phyloP scores from a whole-genome alignment of 164 flowering plant species.

The Vitis labrusca region DNA sequence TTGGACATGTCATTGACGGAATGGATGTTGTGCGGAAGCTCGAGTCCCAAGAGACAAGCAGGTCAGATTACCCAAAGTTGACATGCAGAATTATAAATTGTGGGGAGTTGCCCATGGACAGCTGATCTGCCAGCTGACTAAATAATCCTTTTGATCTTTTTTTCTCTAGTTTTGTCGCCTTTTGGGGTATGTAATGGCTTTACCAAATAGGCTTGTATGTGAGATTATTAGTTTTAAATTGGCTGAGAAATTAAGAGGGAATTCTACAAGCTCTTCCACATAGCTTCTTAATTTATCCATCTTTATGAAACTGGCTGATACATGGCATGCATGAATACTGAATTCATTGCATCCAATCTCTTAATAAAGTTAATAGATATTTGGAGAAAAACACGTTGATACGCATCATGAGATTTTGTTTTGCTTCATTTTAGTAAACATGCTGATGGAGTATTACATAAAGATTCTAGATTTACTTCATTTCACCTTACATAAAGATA shows the following conservation, averaged over 20 bases:
- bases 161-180: background rate
- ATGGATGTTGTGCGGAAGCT: slow-evolving; percentile 62
- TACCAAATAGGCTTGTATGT: background rate
- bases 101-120: slow-evolving; percentile 64
- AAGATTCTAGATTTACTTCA: too few relatives aligned
- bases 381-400: too few relatives aligned
- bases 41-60: slow-evolving; percentile 71
- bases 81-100: slow-evolving; percentile 67
- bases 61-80: slow-evolving; percentile 47
- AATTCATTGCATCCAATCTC: too few relatives aligned
- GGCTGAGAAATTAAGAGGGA: background rate
- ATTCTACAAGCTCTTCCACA: background rate
- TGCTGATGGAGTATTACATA: too few relatives aligned
- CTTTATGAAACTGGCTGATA: too few relatives aligned
- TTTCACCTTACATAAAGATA: too few relatives aligned
- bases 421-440: too few relatives aligned
- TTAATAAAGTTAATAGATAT: too few relatives aligned
- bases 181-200: background rate
- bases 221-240: background rate
- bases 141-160: too few relatives aligned
- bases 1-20: slow-evolving; percentile 71
- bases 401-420: too few relatives aligned
- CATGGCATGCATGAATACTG: too few relatives aligned
- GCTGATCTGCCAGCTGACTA: slow-evolving; percentile 21
- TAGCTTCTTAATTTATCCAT: too few relatives aligned